Base-by-base conservation (phyloP, 202 grass and related monocot genomes). In the Setaria viridis region DNA sequence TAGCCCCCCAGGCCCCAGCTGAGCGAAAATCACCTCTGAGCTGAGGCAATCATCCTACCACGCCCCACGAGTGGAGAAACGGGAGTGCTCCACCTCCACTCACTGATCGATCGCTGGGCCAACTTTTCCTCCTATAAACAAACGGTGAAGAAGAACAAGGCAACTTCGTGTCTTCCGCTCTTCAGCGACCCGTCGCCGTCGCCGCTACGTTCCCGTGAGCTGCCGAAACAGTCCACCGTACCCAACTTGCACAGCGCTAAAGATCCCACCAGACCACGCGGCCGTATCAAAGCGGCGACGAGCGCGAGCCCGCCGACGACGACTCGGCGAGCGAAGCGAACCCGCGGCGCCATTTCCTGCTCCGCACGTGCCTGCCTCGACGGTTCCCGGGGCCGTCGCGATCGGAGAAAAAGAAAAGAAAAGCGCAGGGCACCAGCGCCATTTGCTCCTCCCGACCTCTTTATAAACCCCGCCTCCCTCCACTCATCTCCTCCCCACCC, bases 331-430 rank as follows among this genome's bases (percentile, higher is more conserved):
- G 9, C 1, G 9, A 7, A 30, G 6, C 77, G 56, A 84, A 75
- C 15, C 68, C 43, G 50, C 82, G 8, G 62, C 53, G 41, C 62
- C 77, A 11, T 62, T 89, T 85, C 87, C 41, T 59, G 30, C 47
- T 1, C 11, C 29, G 29, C 80, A 79, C 80, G 66, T 84, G 79
- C 57, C 65, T 1, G 3, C 9, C 25, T 71, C 33, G 67, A 80
- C 67, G 41, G 7, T 42, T 75, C 57, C 17, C 66, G 72, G 11
- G 11, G 2, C 9, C 49, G 15, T 46, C 33, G n/a, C 25, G 39
- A 56, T 43, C 72, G 20, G 15, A 4, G 17, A 41, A 41, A 41
- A 41, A 41, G 39, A 41, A 41, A 35, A 4, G 53, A 84, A 35
- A 57, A 15, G 13, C 15, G 12, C 21, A 35, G 13, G 33, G 48